These are phyloP conservation scores for Monosporascus sp. DNA, from an alignment of 2,329 filamentous ascomycete genomes.

Conservation along the genomic window DNA sequence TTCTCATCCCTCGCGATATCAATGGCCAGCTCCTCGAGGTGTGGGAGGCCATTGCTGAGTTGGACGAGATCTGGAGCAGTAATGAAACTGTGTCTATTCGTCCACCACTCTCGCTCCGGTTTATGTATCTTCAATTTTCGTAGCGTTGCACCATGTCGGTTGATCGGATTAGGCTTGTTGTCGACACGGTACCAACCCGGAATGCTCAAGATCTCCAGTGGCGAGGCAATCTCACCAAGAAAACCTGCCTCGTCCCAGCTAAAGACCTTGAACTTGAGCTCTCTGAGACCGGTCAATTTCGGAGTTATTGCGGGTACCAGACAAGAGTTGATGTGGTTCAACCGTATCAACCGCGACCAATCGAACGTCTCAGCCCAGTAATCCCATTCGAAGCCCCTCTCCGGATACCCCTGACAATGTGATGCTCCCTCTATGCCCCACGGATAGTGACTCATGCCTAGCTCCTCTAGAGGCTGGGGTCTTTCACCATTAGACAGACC, in stretches of 20 bases:
- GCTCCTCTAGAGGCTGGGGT: neutral
- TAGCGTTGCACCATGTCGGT: neutral
- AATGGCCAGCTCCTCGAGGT: conserved; percentile 1
- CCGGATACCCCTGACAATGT: neutral
- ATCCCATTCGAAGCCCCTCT: neutral
- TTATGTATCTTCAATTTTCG: conserved; percentile 1
- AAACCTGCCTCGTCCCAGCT: neutral
- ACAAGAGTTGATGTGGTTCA: neutral
- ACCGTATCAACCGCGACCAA: neutral
- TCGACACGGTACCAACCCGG: neutral
- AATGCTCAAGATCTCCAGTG: conserved; percentile 1
- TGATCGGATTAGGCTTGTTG: neutral
- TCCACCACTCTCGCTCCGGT: neutral
- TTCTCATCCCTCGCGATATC: conserved; percentile 1
- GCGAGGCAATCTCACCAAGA: neutral
- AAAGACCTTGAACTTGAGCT: neutral
- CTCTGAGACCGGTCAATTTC: neutral
- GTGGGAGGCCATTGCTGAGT: neutral
- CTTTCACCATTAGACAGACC: neutral
- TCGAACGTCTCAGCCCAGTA: neutral
- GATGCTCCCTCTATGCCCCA: neutral
- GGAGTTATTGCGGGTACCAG: neutral
- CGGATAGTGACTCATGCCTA: neutral
- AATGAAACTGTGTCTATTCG: neutral
- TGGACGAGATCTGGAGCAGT: conserved; percentile 1